phyloP scores from a whole-genome alignment of 768 basidiomycete species.

The Tulasnella sp. region DNA sequence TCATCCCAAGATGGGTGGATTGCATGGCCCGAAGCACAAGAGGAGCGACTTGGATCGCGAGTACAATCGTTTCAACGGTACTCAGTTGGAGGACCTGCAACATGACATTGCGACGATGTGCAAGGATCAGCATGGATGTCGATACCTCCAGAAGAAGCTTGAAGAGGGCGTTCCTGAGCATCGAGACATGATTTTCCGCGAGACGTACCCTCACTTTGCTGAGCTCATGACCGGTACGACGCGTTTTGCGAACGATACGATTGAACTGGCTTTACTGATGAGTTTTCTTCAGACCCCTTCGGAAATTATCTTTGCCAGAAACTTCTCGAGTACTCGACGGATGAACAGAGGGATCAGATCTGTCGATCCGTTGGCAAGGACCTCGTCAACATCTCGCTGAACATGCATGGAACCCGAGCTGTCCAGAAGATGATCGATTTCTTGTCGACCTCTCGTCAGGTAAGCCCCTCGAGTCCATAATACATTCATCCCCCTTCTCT shows the following conservation, averaged over 20 bases:
- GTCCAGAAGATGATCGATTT: slow-evolving; percentile 99
- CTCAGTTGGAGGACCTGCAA: slow-evolving; percentile 86
- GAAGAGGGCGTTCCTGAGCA: slow-evolving; percentile 94
- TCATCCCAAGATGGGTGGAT: slow-evolving; percentile 76
- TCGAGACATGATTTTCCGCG: slow-evolving; percentile 98
- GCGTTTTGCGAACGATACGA: not conserved
- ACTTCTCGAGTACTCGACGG: slow-evolving; percentile 89
- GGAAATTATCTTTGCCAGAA: slow-evolving; percentile 99
- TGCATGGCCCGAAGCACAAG: slow-evolving; percentile 91
- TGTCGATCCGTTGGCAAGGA: slow-evolving; percentile 98
- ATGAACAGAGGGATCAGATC: slow-evolving; percentile 92
- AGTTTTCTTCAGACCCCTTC: slow-evolving; percentile 63
- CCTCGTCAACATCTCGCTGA: slow-evolving; percentile 92
- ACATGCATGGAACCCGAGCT: slow-evolving; percentile 99
- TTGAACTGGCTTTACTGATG: slow-evolving; percentile 8
- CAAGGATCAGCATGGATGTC: slow-evolving; percentile 98
- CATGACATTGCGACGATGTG: slow-evolving; percentile 90
- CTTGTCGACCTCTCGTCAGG: slow-evolving; percentile 88
- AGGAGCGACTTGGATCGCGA: slow-evolving; percentile 85
- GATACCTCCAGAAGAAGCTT: slow-evolving; percentile 97
- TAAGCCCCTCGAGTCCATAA: slow-evolving; percentile 31
- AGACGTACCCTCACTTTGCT: slow-evolving; percentile 95
- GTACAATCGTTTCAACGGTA: slow-evolving; percentile 79
- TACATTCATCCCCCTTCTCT: not conserved
- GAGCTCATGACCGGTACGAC: slow-evolving; percentile 89